Base-by-base conservation (phyloP, 306 rosid species). In the Cicer bijugum region DNA sequence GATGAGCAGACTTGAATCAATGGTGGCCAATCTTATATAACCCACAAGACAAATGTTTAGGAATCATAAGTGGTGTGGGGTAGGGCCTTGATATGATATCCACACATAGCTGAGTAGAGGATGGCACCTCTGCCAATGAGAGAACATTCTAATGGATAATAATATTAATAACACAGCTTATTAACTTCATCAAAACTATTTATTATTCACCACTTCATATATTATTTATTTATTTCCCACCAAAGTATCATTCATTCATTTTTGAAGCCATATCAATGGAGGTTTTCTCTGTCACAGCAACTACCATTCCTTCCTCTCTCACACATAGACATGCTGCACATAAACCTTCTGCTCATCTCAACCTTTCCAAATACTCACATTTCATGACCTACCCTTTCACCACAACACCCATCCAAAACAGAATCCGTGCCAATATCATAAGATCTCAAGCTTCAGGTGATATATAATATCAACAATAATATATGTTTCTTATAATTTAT, bases 81-180 rank as follows among this genome's bases (percentile, higher is more conserved):
- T 44, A 85, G 97, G 88, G 92, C 46, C 82, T 69, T 77, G 46
- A 57, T 92, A 89, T 87, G 88, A 85, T 88, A 93, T 91, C 98
- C 87, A 74, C 81, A 81, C 79, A 72, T 33, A 59, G 82, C 66
- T 78, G 76, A 59, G 82, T 62, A 81, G 76, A 80, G 63, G 77
- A 57, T 72, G 80, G 77, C 66, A 45, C 63, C 72, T 42, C 79
- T 67, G 73, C 84, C 81, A 75, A 64, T 72, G 77, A 47, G 39
- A 76, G 53, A 75, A 76, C 81, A 81, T 51, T 19, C 69, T 48
- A 55, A 53, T 15, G 82, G 87, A 84, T 82, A 72, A 79, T 37
- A 67, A 64, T 6, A 10, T 48, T 8, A 12, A n/a, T 5, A 44
- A 62, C 52, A 12, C 5, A 28, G 5, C 35, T n/a, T 8, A 52